Conservation (phyloP, 805 yeast genomes). For the Metschnikowia cerradonensis region DNA sequence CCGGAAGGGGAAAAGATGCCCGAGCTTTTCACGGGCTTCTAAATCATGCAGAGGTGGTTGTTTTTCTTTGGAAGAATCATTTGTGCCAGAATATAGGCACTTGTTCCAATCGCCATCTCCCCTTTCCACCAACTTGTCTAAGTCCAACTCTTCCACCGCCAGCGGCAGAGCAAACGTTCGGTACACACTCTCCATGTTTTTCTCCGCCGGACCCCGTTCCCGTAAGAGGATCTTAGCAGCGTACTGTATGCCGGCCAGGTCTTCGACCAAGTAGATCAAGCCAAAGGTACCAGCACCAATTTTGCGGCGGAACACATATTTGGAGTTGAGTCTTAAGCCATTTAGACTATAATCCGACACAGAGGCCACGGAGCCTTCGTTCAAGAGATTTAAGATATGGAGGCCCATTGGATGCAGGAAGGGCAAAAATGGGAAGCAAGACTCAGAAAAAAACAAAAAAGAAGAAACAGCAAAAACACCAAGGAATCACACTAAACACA, state of each 20-base stretch:
- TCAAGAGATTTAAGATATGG: not conserved
- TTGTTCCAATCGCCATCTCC: not conserved
- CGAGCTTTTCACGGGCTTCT: not conserved
- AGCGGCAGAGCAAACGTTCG: conserved; percentile 3
- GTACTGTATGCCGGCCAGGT: conserved; percentile 40
- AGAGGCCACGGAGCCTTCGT: not conserved
- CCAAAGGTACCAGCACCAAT: conserved; percentile 45
- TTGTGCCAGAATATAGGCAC: not conserved
- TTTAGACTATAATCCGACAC: not conserved
- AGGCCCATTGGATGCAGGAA: not conserved
- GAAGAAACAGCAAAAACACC: too few relatives aligned
- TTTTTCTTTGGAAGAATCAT: too few relatives aligned
- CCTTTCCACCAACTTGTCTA: conserved; percentile 1
- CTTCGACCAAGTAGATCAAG: conserved; percentile 45
- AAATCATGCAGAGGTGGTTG: too few relatives aligned
- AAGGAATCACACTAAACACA: too few relatives aligned
- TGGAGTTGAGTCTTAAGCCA: conserved; percentile 54
- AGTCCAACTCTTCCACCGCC: conserved; percentile 7
- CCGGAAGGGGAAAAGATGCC: conserved; percentile 4
- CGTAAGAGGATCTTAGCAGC: conserved; percentile 71
- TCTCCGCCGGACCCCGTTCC: not conserved
- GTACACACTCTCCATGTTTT: not conserved
- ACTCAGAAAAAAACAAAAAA: too few relatives aligned
- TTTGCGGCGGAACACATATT: conserved; percentile 48
- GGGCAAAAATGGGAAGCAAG: not conserved